These are phyloP conservation scores for Euphorbia celastroides DNA, from an alignment of 441 rosid species.

Conservation along the genomic window DNA sequence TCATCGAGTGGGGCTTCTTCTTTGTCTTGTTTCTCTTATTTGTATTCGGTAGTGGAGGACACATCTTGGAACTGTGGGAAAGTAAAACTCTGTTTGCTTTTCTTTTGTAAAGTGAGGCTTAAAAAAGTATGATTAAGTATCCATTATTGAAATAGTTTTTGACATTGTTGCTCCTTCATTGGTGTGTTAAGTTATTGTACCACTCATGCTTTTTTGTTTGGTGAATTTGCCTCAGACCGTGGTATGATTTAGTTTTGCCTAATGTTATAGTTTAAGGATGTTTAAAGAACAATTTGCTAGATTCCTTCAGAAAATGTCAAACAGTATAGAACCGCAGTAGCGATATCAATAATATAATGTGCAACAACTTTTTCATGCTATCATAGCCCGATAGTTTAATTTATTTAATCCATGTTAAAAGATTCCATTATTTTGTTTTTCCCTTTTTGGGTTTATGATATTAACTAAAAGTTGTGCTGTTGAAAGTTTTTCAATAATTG, in stretches of 20 bases:
- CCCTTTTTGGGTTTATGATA: background rate
- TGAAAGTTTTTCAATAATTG: constrained; percentile 14
- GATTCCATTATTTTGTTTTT: background rate
- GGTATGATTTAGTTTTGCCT: background rate
- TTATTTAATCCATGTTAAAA: constrained; percentile 11
- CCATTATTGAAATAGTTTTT: constrained; percentile 1
- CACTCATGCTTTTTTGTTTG: background rate
- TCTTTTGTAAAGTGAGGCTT: background rate
- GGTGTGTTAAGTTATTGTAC: background rate
- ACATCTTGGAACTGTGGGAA: constrained; percentile 16
- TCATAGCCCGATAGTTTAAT: constrained; percentile 16
- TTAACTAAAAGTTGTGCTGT: background rate
- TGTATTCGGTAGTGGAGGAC: constrained; percentile 21
- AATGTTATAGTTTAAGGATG: background rate
- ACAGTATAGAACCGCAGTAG: constrained; percentile 4
- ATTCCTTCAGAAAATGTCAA: background rate
- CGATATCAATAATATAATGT: background rate
- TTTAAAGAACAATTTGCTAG: constrained; percentile 5
- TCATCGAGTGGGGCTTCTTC: constrained; percentile 3
- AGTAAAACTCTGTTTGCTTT: constrained; percentile 13
- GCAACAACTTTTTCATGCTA: background rate
- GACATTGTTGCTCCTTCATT: background rate
- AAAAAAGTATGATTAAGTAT: background rate
- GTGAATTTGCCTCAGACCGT: background rate
- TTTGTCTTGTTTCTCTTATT: background rate